Base-by-base conservation (phyloP, 352 stramenopile species). In the Globisporangium alternatum region DNA sequence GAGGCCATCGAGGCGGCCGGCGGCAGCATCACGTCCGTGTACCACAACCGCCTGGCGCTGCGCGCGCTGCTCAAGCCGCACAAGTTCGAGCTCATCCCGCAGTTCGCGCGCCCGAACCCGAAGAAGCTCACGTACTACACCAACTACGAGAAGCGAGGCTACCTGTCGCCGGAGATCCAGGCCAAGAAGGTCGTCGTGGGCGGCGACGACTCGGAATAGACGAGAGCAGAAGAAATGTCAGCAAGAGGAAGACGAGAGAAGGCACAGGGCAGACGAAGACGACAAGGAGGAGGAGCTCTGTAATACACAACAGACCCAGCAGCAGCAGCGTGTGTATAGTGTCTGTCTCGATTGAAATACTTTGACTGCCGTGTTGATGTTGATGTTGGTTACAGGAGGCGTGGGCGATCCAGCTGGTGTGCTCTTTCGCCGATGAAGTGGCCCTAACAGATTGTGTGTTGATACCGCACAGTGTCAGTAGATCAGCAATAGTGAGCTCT, bases 101-200 rank as follows among this genome's bases (percentile, higher is more conserved):
- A 94, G 78, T 81, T 88, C 56, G 97, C 97, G 19, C 89, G 96
- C 64, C 97, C 97, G 48, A 93, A 91, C 49, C 96, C 96, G 31
- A 98, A 97, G 78, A 97, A 98, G 71, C 97, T 99, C 84, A 81
- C 86, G 57, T 98, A 99, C 81, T 99, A 99, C 85, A 96, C 93
- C 39, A 86, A 98, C 84, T 98, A 91, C 75, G 89, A 97, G 44
- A 97, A 98, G 72, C 86, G 97, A 66, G 97, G 97, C 53, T 99
- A 99, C 85, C 76, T 99, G 67, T 98, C 95, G 72, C 93, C 96
- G 0, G 90, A 98, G 80, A 92, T 98, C 62, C 96, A 99, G 89
- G 86, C 98, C 64, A 89, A 93, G 77, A 91, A 95, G 72, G 77
- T 76, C 54, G 67, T 89, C 37, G 78, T 76, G 17, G 74, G 69